phyloP scores from a whole-genome alignment of 148 eudicot genomes.

The Rhododendron vialii region DNA sequence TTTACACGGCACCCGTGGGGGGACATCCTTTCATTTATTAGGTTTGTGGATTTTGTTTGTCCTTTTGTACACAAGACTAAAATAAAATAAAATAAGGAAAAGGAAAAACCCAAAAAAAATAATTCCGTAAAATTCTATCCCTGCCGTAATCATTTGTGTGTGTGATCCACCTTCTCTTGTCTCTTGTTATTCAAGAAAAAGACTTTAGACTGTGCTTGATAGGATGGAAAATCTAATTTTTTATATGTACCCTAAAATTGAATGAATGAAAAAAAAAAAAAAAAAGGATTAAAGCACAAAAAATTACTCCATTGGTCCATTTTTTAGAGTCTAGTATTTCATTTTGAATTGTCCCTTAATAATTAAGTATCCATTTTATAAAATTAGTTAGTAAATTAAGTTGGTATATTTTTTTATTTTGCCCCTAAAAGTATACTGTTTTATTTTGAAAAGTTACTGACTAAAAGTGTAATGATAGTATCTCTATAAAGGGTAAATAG shows the following conservation, averaged over 20 bases:
- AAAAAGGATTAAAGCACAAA: neutral
- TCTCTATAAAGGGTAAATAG: too few species aligned
- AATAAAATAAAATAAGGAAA: too few species aligned
- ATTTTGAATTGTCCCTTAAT: too few species aligned
- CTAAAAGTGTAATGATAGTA: too few species aligned
- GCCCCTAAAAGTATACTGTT: too few species aligned
- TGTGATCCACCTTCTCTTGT: neutral
- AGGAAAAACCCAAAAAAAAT: too few species aligned
- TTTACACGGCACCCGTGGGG: slow-evolving; percentile 3
- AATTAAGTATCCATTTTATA: too few species aligned
- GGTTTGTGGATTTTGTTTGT: neutral
- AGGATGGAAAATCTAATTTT: neutral
- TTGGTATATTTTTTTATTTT: too few species aligned
- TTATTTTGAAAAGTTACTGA: too few species aligned
- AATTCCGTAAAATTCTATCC: neutral
- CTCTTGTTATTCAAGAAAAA: neutral
- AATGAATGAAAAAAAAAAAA: neutral
- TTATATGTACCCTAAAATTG: neutral
- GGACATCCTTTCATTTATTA: neutral
- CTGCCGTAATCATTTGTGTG: neutral
- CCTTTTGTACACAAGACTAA: neutral
- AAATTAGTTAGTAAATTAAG: too few species aligned
- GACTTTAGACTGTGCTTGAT: neutral
- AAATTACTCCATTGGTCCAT: accelerated
- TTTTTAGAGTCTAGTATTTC: too few species aligned